Evolutionary conservation across 164 flowering plant species (phyloP), one percentile per base, ranked within the genome.

Genomic region (Stephania cephalantha): DNA sequence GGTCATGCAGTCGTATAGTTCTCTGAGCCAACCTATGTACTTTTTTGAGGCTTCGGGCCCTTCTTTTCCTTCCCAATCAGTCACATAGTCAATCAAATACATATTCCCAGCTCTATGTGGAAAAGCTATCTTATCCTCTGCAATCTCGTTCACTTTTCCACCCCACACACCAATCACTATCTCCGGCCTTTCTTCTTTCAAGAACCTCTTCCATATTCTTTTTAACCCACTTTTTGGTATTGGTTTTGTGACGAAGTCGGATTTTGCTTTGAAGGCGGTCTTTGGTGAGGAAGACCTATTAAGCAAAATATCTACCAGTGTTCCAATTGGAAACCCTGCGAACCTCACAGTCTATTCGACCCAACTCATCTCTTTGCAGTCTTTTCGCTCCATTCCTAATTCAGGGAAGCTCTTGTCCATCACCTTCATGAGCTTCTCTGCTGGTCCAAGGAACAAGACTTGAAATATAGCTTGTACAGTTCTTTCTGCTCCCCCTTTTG

Each of bases 121-220:
- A 67, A 79, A 79, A 1, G 82, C 77, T 18, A 67, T 61, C 42
- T 69, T 77, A 50, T 55, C 65, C 12, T 74, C 72, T 20, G 79
- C 61, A 3, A 80, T 73, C 72, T 80, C 82, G 31, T 50, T 77
- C 82, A 80, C 73, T 55, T 71, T 80, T 20, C 82, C 82, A 69
- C 79, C 82, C 50, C 22, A 64, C 35, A 79, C 77, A 25, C 71
- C 73, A 65, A 64, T 18, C 4, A 69, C 46, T 74, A 76, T 17
- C n/a, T 31, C 4, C 13, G 53, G 68, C 7, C 0, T 35, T 8
- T 65, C 46, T 22, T 76, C 78, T 44, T 79, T 66, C 75, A 71
- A 10, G 31, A 76, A 63, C 71, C 69, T 68, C 35, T 73, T 73
- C 73, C 76, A 76, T 2, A 73, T n/a, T 9, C 71, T 74, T 73